Base-by-base conservation (phyloP, 495 filamentous ascomycete species). In the Beverwykella pulmonaria region DNA sequence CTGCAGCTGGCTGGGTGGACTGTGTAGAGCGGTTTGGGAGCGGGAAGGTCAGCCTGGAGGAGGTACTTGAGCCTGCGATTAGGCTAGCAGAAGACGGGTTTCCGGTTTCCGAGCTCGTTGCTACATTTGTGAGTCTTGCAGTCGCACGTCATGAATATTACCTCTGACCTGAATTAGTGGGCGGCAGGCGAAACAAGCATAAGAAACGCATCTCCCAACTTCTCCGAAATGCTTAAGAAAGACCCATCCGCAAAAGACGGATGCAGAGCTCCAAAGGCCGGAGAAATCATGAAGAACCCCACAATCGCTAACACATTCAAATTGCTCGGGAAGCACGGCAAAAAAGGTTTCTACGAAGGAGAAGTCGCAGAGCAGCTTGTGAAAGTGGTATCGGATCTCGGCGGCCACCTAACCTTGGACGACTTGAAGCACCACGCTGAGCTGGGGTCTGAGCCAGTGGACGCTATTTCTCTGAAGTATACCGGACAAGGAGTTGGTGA, bases 1-100 rank as follows among this genome's bases (percentile, higher is more conserved):
- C 95, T 7, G 87, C 95, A 12, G 95, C 93, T 7, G 94, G 95
- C 1, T 98, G 95, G 94, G 87, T 90, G 32, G 94, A 98, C 75
- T 88, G 87, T 0, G 82, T 98, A n/a, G 87, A 93, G 77, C 88
- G 83, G 52, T 97, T 98, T 75, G 94, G 94, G 2, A 97, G 92
- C 74, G 91, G 92, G 1, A 96, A 89, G 76, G 62, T 98, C 27
- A 85, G 81, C 0, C 62, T 98, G 76, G 81, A 86, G 71, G 86
- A 97, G 73, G 88, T 98, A 49, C 78, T 98, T 25, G 80, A 79
- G 36, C 93, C 94, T 12, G 94, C 91, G 0, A 92, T 97, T 70
- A 85, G 90, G 72, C 81, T 98, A 12, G 94, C 86, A 0, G 93
- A 98, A 75, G 84, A 92, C 57, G 94, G 94, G 0, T 96, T 93